A percentile compares a stretch with the other conserved stretches of the same genome.
Evolutionary conservation across 768 basidiomycete species (phyloP).

Genomic region (Mrakia hoshinonis): DNA sequence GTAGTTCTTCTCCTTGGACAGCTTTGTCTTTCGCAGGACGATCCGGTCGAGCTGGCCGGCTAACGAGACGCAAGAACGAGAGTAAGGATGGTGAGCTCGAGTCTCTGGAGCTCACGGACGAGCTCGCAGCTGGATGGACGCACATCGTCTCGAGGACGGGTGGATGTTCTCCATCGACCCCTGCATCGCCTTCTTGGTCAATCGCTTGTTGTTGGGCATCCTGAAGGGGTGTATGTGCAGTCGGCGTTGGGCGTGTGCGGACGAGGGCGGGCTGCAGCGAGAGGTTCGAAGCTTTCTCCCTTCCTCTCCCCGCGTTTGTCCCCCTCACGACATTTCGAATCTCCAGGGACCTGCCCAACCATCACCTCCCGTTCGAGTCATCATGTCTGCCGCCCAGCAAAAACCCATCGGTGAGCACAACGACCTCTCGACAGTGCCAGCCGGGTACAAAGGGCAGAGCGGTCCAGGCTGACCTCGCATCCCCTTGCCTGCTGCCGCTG

Average conservation of each 20-base stretch:
- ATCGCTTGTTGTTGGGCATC: constrained; percentile 26
- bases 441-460: too few relatives aligned
- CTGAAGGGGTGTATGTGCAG: neutral
- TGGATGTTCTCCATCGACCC: constrained; percentile 40
- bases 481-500: neutral
- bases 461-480: neutral
- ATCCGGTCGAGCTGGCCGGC: constrained; percentile 41
- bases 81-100: neutral
- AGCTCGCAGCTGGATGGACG: neutral
- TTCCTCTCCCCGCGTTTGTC: neutral
- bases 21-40: constrained; percentile 38
- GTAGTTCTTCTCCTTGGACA: constrained; percentile 34
- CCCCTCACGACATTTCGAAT: neutral
- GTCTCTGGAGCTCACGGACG: neutral
- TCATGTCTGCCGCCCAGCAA: constrained; percentile 21
- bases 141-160: constrained; percentile 37
- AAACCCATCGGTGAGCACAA: constrained; percentile 26
- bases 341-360: neutral
- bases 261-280: neutral
- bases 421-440: neutral
- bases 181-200: constrained; percentile 33
- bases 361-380: neutral
- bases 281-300: neutral
- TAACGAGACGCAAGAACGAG: neutral
- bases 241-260: neutral